Base-by-base conservation (phyloP, 768 basidiomycete genomes). In the Russula abietina region DNA sequence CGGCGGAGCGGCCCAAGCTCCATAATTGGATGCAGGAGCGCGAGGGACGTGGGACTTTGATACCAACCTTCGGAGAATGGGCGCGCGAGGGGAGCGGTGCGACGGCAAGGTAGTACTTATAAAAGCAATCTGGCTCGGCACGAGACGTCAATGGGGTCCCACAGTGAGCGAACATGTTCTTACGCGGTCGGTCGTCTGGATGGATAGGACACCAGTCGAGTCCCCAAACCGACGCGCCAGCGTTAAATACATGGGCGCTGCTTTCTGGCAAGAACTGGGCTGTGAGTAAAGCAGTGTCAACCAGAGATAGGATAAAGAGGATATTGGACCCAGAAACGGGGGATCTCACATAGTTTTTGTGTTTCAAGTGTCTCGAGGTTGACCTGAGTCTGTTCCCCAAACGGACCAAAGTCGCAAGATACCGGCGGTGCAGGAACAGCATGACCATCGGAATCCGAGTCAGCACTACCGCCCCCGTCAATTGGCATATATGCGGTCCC, bases 191-290 rank as follows among this genome's bases (percentile, higher is more conserved):
- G 54, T 86, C 84, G 39, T 79, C 75, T 24, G 77, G 73, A 64
- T 88, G 80, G 26, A 87, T 83, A 3, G 97, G 96, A 72, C 93
- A 94, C 95, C 95, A 98, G 67, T 95, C 93, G 39, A 96, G 70
- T 2, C 86, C 91, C 86, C 89, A 92, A n/a, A 91, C 88, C 0
- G 92, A 89, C 3, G 87, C 89, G 7, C 97, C 97, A 0, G 90
- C 88, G 65, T 88, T 91, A 73, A 98, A 88, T 1, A 96, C 76
- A 64, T 88, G 81, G 0, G 88, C 80, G 32, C 79, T 77, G 66
- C 82, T 85, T 43, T 80, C 81, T 2, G 83, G 76, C 12, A 86
- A 73, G 65, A 81, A 82, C 11, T 83, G 76, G 43, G 83, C 92
- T 94, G 67, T 36, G 24, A 17, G 30, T 9, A 10, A n/a, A 48